Percentiles rank a stretch among this genome's conserved stretches.
phyloP scores from a whole-genome alignment of 352 stramenopile species.

The Pythium volutum region DNA sequence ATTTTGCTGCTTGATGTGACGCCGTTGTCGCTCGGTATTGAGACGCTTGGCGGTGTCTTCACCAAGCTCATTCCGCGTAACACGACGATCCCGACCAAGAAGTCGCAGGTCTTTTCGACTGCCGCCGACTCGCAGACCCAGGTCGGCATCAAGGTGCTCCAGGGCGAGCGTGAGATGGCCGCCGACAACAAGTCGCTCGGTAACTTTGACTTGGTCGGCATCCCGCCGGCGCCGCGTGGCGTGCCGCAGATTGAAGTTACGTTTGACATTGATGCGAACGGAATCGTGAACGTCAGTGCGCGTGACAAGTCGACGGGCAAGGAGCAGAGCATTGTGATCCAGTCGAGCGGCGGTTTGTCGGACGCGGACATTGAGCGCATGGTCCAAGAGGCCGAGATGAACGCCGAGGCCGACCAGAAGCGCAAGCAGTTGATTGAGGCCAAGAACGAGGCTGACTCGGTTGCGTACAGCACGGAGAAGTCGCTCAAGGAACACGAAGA shows the following conservation, averaged over 20 bases:
- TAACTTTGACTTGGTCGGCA: conserved; percentile 83
- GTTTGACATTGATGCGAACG: conserved; percentile 89
- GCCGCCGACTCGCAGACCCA: conserved; percentile 82
- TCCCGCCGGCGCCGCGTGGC: conserved; percentile 85
- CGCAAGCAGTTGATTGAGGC: conserved; percentile 95
- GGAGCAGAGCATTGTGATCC: conserved; percentile 96
- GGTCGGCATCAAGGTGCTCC: conserved; percentile 88
- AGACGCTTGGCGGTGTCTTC: conserved; percentile 89
- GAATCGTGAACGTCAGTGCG: conserved; percentile 94
- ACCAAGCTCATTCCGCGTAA: conserved; percentile 83
- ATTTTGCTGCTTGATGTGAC: conserved; percentile 88
- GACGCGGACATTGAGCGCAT: conserved; percentile 99
- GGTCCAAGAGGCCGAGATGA: conserved; percentile 96
- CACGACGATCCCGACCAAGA: conserved; percentile 88
- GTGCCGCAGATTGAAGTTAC: conserved; percentile 90
- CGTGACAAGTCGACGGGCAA: conserved; percentile 95
- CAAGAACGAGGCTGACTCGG: conserved; percentile 95
- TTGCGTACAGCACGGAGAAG: conserved; percentile 96
- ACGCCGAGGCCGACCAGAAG: conserved; percentile 95
- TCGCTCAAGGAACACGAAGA: conserved; percentile 94
- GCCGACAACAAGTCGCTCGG: conserved; percentile 89
- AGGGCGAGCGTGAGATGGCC: conserved; percentile 93
- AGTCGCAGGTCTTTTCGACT: conserved; percentile 86
- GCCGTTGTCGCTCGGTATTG: conserved; percentile 79
- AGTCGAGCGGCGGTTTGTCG: conserved; percentile 94